phyloP scores from a whole-genome alignment of 2,329 filamentous ascomycete species.

The Fusarium falciforme region DNA sequence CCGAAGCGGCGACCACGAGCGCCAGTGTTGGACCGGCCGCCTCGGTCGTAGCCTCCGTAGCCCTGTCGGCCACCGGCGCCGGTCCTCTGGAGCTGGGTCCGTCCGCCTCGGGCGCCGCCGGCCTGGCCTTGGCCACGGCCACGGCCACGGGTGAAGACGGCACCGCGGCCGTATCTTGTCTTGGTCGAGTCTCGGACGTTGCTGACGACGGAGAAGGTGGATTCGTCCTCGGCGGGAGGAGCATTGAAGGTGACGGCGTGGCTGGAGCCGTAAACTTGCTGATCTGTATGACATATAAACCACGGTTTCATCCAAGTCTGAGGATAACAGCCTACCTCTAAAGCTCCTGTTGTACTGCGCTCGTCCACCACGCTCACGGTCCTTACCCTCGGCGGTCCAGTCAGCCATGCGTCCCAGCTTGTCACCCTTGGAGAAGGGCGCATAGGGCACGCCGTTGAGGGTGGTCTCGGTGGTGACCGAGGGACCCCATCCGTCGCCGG shows the following conservation, averaged over 20 bases:
- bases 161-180: constrained; percentile 88
- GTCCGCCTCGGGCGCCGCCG: constrained; percentile 65
- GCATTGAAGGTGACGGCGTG: constrained; percentile 89
- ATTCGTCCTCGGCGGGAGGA: constrained; percentile 93
- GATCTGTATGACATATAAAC: constrained; percentile 67
- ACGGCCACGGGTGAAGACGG: constrained; percentile 88
- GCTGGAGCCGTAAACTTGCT: constrained; percentile 95
- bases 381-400: constrained; percentile 94
- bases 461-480: constrained; percentile 85
- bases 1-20: constrained; percentile 89
- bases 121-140: constrained; percentile 80
- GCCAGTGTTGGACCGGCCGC: constrained; percentile 75
- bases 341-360: constrained; percentile 94
- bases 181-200: constrained; percentile 89
- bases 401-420: constrained; percentile 99
- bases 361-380: constrained; percentile 80
- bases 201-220: constrained; percentile 97
- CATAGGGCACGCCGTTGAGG: constrained; percentile 94
- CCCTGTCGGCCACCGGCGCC: constrained; percentile 75
- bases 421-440: constrained; percentile 98
- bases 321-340: constrained; percentile 71
- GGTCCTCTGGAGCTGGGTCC: constrained; percentile 76
- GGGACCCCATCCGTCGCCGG: constrained; percentile 89
- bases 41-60: constrained; percentile 73
- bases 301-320: constrained; percentile 3